phyloP scores from a whole-genome alignment of 345 rosid species.

The Rhodomyrtus tomentosa region DNA sequence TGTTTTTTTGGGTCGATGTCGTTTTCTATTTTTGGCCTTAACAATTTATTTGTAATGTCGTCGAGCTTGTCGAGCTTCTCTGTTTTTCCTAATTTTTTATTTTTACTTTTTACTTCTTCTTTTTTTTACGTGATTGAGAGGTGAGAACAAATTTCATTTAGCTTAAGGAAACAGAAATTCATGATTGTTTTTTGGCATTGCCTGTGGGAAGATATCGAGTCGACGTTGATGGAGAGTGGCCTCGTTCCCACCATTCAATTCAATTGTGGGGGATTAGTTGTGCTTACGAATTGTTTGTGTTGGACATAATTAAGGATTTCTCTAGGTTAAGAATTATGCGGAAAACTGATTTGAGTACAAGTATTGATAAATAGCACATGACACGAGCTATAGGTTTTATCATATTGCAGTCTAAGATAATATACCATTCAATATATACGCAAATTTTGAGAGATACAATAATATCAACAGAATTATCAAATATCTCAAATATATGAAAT shows the following conservation, averaged over 20 bases:
- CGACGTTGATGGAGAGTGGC: not conserved
- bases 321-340: too few relatives aligned
- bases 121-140: not conserved
- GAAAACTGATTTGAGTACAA: too few relatives aligned
- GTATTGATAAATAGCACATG: too few relatives aligned
- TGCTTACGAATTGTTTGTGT: not conserved
- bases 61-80: not conserved
- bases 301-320: too few relatives aligned
- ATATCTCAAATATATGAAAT: too few relatives aligned
- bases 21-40: not conserved
- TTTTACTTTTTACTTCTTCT: not conserved
- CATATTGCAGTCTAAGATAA: too few relatives aligned
- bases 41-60: not conserved
- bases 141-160: not conserved
- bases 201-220: not conserved
- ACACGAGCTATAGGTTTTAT: too few relatives aligned
- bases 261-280: not conserved
- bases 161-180: not conserved
- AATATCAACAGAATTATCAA: too few relatives aligned
- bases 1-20: too few relatives aligned
- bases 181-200: not conserved
- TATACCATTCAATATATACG: too few relatives aligned
- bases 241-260: not conserved
- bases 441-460: too few relatives aligned
- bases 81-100: not conserved